Base-by-base conservation (phyloP, 129 eudicot genomes). In the Saussurea involucrata region DNA sequence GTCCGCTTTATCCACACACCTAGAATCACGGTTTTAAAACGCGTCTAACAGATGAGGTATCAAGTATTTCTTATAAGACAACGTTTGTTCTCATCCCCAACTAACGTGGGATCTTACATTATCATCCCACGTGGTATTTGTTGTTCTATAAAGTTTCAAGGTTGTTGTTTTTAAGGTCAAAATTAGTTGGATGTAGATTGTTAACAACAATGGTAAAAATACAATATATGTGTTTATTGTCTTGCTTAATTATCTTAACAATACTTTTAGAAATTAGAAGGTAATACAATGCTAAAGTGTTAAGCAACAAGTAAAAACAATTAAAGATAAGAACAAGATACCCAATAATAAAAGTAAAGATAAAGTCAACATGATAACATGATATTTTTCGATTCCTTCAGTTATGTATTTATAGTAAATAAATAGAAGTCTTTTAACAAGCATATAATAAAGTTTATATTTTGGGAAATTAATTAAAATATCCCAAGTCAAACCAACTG, bases 261-360 rank as follows among this genome's bases (percentile, higher is more conserved):
- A 3, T 28, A 6, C 8, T 29, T 29, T 66, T 29, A 15, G 22
- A 66, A 8, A 46, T 7, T 66, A 27, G 29, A 1, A 27, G n/a
- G n/a, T 27, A 53, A 17, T 32, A 17, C 2, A 20, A 66, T 66
- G 71, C 73, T 69, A 34, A 68, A 36, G 73, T 68, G 25, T 36
- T 37, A 69, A 69, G 73, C 73, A 20, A 69, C 27, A 69, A 33
- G n/a, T 22, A 69, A 69, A 69, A 69, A 58, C 37, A 44, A 36
- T 37, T 36, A 36, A 69, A 21, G 73, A 69, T 37, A 69, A 69
- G 58, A 69, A 21, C 18, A 69, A 36, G 73, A 68, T 68, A 40
- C 31, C 58, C 17, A 24, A 33, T 68, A 13, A 36, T 36, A 57
- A 31, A 68, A 65, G n/a, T n/a, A 49, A 49, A 49, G 58, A 53